Conservation (phyloP, 73 alveolate genomes). For the Paramecium tetraurelia region DNA sequence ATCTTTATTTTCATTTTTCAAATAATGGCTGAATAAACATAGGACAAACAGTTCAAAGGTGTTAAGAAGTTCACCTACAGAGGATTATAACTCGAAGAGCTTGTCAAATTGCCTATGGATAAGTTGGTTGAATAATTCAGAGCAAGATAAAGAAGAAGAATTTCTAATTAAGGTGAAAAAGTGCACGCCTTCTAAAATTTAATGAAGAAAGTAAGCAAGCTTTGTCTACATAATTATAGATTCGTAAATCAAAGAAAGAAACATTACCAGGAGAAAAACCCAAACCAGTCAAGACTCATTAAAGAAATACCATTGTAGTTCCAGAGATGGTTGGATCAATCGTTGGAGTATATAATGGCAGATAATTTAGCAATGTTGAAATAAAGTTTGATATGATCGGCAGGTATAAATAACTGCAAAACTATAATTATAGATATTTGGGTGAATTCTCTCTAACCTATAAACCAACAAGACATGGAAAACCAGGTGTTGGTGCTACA, state of each 20-base stretch:
- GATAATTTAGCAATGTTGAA: conserved; percentile 87
- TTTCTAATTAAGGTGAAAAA: conserved; percentile 7
- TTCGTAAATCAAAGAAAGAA: conserved; percentile 70
- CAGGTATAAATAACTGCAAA: conserved; percentile 40
- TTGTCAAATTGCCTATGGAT: conserved; percentile 32
- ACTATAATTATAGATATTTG: conserved; percentile 55
- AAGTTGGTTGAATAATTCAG: conserved; percentile 39
- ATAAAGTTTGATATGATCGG: conserved; percentile 97
- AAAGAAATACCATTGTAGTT: conserved; percentile 90
- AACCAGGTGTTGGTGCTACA: conserved; percentile 82
- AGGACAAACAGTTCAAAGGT: conserved; percentile 27
- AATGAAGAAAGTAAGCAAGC: not conserved
- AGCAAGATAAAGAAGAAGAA: conserved; percentile 38
- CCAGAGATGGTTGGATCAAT: conserved; percentile 95
- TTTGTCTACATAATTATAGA: not conserved
- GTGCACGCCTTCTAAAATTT: conserved; percentile 10
- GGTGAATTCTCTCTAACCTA: conserved; percentile 77
- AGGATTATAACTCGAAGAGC: conserved; percentile 38
- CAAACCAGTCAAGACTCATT: conserved; percentile 93
- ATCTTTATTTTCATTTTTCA: conserved; percentile 33
- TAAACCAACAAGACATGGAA: conserved; percentile 76
- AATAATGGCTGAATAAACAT: conserved; percentile 47
- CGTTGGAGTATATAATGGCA: conserved; percentile 92
- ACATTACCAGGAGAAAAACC: conserved; percentile 94
- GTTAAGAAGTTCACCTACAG: conserved; percentile 46